Conservation (phyloP, 1,284 basidiomycete species). For the Takashimella koratensis region DNA sequence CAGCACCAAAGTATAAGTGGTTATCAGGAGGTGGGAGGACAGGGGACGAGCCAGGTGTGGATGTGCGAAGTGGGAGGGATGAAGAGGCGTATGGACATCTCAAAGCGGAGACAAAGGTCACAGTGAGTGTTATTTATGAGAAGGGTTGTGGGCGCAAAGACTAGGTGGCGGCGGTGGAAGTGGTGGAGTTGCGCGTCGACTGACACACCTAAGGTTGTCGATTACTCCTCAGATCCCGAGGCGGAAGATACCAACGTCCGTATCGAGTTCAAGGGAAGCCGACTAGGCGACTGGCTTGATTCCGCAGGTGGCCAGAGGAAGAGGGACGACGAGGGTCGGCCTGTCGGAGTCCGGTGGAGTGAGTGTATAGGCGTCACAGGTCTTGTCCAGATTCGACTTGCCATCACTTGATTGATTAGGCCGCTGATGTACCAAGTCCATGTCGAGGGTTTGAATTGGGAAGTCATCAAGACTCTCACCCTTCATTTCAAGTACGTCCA, state of each 20-base stretch:
- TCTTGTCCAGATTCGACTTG: too few relatives aligned
- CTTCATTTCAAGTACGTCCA: slow-evolving; percentile 37
- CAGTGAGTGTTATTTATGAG: slow-evolving; percentile 28
- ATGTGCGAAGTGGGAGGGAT: slow-evolving; percentile 41
- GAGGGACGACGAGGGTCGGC: slow-evolving; percentile 30
- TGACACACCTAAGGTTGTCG: slow-evolving; percentile 35
- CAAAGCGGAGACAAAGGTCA: slow-evolving; percentile 28
- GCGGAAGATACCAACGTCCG: slow-evolving; percentile 38
- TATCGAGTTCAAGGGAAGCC: slow-evolving; percentile 41
- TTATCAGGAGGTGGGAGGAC: slow-evolving; percentile 35
- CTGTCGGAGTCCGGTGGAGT: slow-evolving; percentile 42
- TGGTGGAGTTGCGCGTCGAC: too few relatives aligned
- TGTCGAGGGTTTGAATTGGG: slow-evolving; percentile 48
- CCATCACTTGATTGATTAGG: too few relatives aligned
- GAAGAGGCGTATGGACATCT: slow-evolving; percentile 41
- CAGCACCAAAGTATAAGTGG: slow-evolving; percentile 29
- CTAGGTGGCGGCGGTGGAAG: too few relatives aligned
- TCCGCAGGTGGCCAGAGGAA: slow-evolving; percentile 30
- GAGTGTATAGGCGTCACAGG: slow-evolving; percentile 15
- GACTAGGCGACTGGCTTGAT: slow-evolving; percentile 42
- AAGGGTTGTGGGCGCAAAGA: too few relatives aligned
- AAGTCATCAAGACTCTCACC: slow-evolving; percentile 45
- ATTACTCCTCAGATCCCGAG: slow-evolving; percentile 40
- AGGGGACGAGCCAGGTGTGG: slow-evolving; percentile 50
- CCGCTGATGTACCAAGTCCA: slow-evolving; percentile 31